These are phyloP conservation scores for Leishmania amazonensis DNA, from an alignment of 208 protist species.

Conservation along the genomic window DNA sequence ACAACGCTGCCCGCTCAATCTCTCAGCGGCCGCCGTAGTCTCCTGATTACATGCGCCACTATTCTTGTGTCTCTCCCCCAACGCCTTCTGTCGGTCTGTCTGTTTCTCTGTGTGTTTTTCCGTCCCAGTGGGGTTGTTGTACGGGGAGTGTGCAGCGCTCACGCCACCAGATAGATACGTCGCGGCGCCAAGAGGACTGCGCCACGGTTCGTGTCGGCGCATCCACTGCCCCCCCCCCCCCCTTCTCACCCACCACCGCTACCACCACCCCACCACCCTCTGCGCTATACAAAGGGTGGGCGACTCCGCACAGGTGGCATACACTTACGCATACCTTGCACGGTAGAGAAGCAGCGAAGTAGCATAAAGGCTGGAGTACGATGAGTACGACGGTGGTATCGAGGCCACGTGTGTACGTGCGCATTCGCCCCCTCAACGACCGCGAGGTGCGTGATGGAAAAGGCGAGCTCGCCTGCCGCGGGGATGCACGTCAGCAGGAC, in stretches of 20 bases:
- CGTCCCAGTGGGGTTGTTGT: neutral
- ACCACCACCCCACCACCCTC: too few species aligned
- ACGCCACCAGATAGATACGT: neutral
- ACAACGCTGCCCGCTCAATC: neutral
- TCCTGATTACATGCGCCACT: too few species aligned
- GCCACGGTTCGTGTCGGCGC: neutral
- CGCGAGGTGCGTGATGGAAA: constrained; percentile 72
- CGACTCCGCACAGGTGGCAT: neutral
- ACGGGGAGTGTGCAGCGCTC: neutral
- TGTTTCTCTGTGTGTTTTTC: neutral
- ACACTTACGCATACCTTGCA: neutral
- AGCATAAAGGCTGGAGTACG: neutral
- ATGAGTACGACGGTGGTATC: constrained; percentile 83
- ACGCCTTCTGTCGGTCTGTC: neutral
- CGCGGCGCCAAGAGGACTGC: neutral
- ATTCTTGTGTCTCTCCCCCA: neutral
- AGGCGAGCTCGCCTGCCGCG: constrained; percentile 64
- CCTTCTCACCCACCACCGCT: too few species aligned
- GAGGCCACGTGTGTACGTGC: constrained; percentile 88
- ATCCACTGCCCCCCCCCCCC: neutral
- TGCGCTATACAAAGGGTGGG: neutral
- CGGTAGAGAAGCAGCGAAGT: neutral
- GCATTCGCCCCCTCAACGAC: constrained; percentile 88
- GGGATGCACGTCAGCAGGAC: constrained; percentile 61
- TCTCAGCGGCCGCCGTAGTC: neutral